phyloP scores from a whole-genome alignment of 73 alveolate species.

The Paramecium tetraurelia region DNA sequence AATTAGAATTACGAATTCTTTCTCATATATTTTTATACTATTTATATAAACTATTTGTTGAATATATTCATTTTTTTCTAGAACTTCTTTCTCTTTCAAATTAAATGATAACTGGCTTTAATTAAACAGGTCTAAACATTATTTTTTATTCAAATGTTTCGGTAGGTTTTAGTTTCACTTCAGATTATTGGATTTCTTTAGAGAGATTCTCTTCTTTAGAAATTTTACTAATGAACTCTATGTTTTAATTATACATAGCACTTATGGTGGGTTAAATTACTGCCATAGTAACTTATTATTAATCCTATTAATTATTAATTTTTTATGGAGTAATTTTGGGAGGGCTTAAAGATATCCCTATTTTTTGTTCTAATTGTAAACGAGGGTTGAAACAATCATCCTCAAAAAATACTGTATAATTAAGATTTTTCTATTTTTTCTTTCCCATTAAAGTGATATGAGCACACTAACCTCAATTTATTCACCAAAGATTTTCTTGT shows the following conservation, averaged over 20 bases:
- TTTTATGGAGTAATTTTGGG: background rate
- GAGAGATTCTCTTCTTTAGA: background rate
- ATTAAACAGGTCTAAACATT: background rate
- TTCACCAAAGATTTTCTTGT: background rate
- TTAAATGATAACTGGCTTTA: background rate
- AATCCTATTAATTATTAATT: background rate
- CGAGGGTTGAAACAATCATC: background rate
- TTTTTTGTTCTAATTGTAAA: background rate
- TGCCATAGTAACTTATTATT: background rate
- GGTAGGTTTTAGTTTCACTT: background rate
- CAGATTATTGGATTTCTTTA: background rate
- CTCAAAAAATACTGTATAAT: background rate
- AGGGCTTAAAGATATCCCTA: background rate
- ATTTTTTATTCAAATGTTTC: background rate
- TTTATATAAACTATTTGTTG: background rate
- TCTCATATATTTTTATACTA: background rate
- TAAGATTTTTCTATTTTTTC: background rate
- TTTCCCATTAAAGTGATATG: background rate
- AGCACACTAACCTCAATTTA: background rate
- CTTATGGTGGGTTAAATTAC: background rate
- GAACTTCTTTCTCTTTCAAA: conserved; percentile 8
- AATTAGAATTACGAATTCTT: too few relatives aligned
- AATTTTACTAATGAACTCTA: background rate
- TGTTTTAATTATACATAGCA: background rate
- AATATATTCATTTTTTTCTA: background rate